These are phyloP conservation scores for Anethum foeniculum DNA, from an alignment of 140 eudicot genomes.

Conservation along the genomic window DNA sequence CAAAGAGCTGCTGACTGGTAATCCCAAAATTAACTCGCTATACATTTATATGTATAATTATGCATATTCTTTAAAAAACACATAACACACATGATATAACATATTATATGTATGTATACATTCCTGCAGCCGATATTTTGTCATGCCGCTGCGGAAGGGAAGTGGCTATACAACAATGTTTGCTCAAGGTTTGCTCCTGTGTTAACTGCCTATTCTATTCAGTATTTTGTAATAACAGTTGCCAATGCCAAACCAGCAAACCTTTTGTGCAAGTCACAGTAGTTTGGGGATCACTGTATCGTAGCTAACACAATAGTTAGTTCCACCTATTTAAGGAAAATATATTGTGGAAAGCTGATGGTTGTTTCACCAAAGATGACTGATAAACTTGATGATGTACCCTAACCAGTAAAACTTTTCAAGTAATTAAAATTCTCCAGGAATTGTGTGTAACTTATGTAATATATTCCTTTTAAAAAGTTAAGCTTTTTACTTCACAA, in stretches of 20 bases:
- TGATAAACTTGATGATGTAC: not conserved
- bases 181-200: conserved; percentile 63
- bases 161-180: conserved; percentile 92
- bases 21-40: conserved; percentile 6
- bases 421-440: not conserved
- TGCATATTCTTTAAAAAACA: not conserved
- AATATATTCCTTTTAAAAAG: not conserved
- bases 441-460: not conserved
- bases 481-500: not conserved
- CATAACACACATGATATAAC: not conserved
- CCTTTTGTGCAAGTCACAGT: not conserved
- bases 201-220: not conserved
- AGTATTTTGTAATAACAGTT: not conserved
- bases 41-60: too few relatives aligned
- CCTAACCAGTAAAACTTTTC: not conserved
- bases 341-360: not conserved
- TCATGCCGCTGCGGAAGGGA: conserved; percentile 89
- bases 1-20: conserved; percentile 81
- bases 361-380: not conserved
- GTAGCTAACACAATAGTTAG: not conserved
- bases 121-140: conserved; percentile 63
- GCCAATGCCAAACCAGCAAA: not conserved
- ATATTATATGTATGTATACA: not conserved
- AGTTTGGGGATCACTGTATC: not conserved
- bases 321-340: not conserved